These are phyloP conservation scores for Mortierella sp. DNA, from an alignment of 371 early-diverging fungal genomes.

Conservation along the genomic window DNA sequence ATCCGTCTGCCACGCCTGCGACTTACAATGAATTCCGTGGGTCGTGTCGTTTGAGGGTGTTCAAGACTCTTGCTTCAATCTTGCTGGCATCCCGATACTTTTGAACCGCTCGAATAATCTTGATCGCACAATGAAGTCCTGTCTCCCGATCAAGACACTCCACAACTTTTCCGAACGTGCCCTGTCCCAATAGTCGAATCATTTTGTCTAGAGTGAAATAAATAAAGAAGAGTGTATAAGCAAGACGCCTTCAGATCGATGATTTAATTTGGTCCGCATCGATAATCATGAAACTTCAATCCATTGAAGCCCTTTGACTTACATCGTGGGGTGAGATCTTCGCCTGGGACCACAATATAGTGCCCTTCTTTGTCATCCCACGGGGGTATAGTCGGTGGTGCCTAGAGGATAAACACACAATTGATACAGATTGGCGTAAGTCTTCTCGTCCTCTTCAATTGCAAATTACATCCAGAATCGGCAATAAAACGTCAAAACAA, in stretches of 20 bases:
- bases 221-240: conserved; percentile 4
- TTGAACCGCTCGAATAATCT: conserved; percentile 92
- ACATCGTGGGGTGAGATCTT: conserved; percentile 82
- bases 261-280: conserved; percentile 3
- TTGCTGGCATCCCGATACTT: conserved; percentile 96
- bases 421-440: background rate
- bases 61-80: conserved; percentile 90
- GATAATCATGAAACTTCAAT: background rate
- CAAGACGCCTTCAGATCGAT: background rate
- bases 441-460: conserved; percentile 10
- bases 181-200: conserved; percentile 90
- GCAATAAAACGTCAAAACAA: background rate
- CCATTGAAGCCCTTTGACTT: conserved; percentile 34
- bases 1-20: background rate
- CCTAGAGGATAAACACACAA: background rate
- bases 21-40: conserved; percentile 76
- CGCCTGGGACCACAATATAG: conserved; percentile 82
- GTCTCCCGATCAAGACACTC: conserved; percentile 83
- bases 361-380: conserved; percentile 95
- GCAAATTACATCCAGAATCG: background rate
- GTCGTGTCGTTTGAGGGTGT: conserved; percentile 82
- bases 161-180: conserved; percentile 97
- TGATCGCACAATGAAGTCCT: conserved; percentile 77
- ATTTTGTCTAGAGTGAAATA: conserved; percentile 76
- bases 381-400: conserved; percentile 39